Conservation (phyloP, 768 basidiomycete genomes). For the Dentipellis fragilis region DNA sequence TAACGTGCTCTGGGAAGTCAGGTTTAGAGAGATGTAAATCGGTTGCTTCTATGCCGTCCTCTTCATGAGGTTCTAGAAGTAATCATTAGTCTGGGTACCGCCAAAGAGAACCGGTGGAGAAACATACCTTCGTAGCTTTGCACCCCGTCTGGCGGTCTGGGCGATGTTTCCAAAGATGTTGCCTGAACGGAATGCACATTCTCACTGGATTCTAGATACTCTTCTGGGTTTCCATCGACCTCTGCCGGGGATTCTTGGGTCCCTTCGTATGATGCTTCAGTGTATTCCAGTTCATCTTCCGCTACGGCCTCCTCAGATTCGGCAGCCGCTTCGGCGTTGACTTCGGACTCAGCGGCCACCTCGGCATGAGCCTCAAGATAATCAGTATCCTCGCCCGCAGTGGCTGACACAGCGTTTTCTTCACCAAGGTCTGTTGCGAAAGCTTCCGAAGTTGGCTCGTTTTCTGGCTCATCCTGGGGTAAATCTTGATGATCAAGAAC, state of each 20-base stretch:
- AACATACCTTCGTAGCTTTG: too few species aligned
- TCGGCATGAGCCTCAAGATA: neutral
- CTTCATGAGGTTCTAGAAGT: neutral
- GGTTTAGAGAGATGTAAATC: neutral
- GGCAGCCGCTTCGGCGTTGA: neutral
- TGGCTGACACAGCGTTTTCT: neutral
- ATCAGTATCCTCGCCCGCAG: neutral
- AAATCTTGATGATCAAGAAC: neutral
- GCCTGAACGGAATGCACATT: neutral
- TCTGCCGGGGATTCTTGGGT: neutral
- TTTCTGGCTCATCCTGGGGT: neutral
- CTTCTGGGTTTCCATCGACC: neutral
- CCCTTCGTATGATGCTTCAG: neutral
- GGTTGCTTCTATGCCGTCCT: neutral
- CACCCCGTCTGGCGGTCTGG: too few species aligned
- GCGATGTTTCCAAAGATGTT: neutral
- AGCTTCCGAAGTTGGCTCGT: neutral
- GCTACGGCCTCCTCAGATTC: neutral
- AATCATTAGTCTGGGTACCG: too few species aligned
- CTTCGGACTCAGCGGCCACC: neutral
- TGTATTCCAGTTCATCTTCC: neutral
- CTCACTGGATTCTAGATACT: neutral
- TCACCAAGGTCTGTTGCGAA: neutral
- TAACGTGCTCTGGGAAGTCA: neutral
- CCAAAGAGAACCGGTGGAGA: too few species aligned